Conservation (phyloP, 2,329 filamentous ascomycete species). For the Aureobasidium sp. region DNA sequence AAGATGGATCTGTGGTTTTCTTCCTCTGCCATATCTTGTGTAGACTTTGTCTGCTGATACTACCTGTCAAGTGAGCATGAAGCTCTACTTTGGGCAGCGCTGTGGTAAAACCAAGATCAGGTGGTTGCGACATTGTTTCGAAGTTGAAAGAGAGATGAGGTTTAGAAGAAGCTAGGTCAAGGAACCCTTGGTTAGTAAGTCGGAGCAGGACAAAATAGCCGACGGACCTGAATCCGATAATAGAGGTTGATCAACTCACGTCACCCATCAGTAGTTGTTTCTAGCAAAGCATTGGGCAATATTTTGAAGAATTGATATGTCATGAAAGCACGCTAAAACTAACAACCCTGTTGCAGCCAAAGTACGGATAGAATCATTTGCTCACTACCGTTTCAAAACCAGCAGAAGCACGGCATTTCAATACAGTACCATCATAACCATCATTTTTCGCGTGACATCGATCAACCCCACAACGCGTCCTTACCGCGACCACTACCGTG, state of each 20-base stretch:
- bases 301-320: background rate
- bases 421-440: background rate
- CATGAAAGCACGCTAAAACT: background rate
- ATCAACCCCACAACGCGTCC: conserved; percentile 40
- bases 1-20: conserved; percentile 42
- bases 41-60: conserved; percentile 64
- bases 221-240: background rate
- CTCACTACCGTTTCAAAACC: background rate
- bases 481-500: conserved; percentile 35
- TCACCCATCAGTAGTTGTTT: too few relatives aligned
- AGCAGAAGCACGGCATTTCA: background rate
- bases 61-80: conserved; percentile 74
- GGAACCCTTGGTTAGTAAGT: too few relatives aligned
- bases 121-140: background rate
- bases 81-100: conserved; percentile 49
- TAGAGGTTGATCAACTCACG: too few relatives aligned
- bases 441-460: background rate
- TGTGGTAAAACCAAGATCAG: conserved; percentile 24
- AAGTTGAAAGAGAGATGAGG: background rate
- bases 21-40: conserved; percentile 66
- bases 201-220: background rate
- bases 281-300: background rate
- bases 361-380: background rate
- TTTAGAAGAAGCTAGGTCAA: too few relatives aligned
- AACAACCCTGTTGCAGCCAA: background rate